Base-by-base conservation (phyloP, 2,329 filamentous ascomycete genomes). In the Chaetothyriales sp. region DNA sequence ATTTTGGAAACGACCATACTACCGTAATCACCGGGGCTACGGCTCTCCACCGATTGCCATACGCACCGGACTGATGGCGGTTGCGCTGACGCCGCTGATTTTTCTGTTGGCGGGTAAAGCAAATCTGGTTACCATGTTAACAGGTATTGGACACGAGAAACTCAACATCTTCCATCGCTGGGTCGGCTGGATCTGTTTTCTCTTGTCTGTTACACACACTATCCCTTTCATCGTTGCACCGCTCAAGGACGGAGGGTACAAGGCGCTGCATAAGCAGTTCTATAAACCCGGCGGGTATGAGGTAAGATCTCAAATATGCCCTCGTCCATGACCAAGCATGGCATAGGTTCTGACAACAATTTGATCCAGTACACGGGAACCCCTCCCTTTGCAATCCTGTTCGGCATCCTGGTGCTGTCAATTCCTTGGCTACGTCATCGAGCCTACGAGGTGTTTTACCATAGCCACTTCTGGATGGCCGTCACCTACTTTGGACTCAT, bases 101-200 rank as follows among this genome's bases (percentile, higher is more conserved):
- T 56, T 65, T 19, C 60, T 61, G 8, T 49, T 65, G 33, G 57
- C 63, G 6, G 63, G 63, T 4, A 65, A 65, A 51, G 61, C 61
- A 28, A 65, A 65, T 46, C 22, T 66, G 3, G 50, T 66, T 20
- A 63, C 61, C 9, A 46, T 62, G 49, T 44, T 64, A 47, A 66
- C 63, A 6, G 63, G 64, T 18, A 53, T 64, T 22, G 56, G 62
- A 8, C 61, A 65, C 48, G 59, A 63, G 50, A 65, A 61, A 47
- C 55, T 66, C 22, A 65, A 65, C 37, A 56, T 64, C 2, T 55
- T 61, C 19, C 64, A 60, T 48, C 58, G 58, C 18, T 56, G 48
- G 49, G 43, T 56, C 4, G 46, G 46, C 59, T 59, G 51, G 47
- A 48, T 53, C 7, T 46, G 29, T 28, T 63, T 63, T 48, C 52